These are phyloP conservation scores for Cryphonectria naterciae DNA, from an alignment of 2,329 filamentous ascomycete species.

Conservation along the genomic window DNA sequence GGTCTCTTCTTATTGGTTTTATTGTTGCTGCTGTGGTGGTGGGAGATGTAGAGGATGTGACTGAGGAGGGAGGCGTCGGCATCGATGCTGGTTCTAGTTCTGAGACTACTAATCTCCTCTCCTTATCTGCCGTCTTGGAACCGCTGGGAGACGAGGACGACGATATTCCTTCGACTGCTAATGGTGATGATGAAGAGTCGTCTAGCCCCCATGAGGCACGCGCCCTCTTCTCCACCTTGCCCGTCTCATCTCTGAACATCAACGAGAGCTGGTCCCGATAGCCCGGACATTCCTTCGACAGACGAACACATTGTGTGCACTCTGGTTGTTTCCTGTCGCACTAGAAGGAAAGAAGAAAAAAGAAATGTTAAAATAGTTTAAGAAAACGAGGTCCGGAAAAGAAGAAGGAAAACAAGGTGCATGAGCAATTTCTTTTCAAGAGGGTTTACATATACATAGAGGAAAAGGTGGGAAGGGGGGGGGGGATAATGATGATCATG, in stretches of 20 bases:
- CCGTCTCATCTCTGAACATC: slow-evolving; percentile 70
- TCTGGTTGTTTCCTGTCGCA: slow-evolving; percentile 65
- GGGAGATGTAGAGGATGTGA: slow-evolving; percentile 25
- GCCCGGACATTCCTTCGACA: slow-evolving; percentile 63
- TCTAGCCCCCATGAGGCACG: slow-evolving; percentile 54
- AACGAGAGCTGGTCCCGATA: slow-evolving; percentile 67
- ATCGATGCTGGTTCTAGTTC: slow-evolving; percentile 3
- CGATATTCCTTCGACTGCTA: slow-evolving; percentile 14
- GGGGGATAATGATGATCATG: no score
- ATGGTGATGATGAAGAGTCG: slow-evolving; percentile 31
- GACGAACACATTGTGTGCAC: slow-evolving; percentile 65
- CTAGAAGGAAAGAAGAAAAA: slow-evolving; percentile 37
- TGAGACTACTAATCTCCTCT: background rate
- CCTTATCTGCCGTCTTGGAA: background rate
- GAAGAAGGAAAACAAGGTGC: background rate
- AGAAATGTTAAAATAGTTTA: background rate
- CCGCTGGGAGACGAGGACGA: slow-evolving; percentile 22
- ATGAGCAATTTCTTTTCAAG: background rate
- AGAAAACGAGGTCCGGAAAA: background rate
- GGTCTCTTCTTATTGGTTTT: background rate
- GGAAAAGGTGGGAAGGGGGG: background rate
- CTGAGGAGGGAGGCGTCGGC: slow-evolving; percentile 23
- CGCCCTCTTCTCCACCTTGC: slow-evolving; percentile 63
- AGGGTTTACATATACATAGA: background rate
- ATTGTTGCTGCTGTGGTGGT: background rate